A percentile compares a stretch with the other conserved stretches of the same genome.
Evolutionary conservation across 805 yeast species (phyloP).

Genomic region (Cyberlindnera subsufficiens): DNA sequence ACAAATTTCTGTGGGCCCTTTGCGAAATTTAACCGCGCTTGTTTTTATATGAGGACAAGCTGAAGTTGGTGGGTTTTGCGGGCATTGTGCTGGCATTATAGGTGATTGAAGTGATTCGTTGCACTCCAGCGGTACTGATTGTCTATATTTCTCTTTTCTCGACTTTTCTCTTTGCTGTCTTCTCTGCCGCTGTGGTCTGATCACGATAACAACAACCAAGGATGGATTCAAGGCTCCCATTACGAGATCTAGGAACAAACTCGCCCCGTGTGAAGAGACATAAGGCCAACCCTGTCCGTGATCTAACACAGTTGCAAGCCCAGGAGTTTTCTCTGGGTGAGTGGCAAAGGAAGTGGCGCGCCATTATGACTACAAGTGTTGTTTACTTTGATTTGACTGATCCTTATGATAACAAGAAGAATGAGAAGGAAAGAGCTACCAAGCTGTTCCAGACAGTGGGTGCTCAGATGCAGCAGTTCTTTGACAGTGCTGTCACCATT

Average conservation of each 20-base stretch:
- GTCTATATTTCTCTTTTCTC: neutral
- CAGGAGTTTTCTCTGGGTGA: constrained; percentile 28
- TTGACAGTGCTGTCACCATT: constrained; percentile 57
- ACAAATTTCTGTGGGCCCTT: neutral
- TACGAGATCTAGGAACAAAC: constrained; percentile 21
- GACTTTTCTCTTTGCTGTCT: neutral
- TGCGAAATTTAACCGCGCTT: neutral
- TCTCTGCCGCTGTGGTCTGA: neutral
- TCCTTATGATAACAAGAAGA: constrained; percentile 18
- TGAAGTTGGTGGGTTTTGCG: too few relatives aligned
- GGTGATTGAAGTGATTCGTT: neutral
- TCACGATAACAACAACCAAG: neutral
- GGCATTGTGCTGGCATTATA: too few relatives aligned
- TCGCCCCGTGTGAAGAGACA: constrained; percentile 25
- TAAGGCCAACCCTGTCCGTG: constrained; percentile 11
- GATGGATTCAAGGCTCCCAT: constrained; percentile 19
- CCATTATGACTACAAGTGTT: constrained; percentile 48
- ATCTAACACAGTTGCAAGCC: constrained; percentile 7
- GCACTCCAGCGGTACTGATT: neutral
- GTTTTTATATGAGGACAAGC: too few relatives aligned
- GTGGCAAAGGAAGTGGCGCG: constrained; percentile 59
- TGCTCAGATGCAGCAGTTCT: constrained; percentile 53
- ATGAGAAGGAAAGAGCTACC: constrained; percentile 30
- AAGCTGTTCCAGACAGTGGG: constrained; percentile 34
- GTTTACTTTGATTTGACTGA: constrained; percentile 51